These are phyloP conservation scores for Globisporangium radiosum DNA, from an alignment of 352 stramenopile genomes.

Conservation along the genomic window DNA sequence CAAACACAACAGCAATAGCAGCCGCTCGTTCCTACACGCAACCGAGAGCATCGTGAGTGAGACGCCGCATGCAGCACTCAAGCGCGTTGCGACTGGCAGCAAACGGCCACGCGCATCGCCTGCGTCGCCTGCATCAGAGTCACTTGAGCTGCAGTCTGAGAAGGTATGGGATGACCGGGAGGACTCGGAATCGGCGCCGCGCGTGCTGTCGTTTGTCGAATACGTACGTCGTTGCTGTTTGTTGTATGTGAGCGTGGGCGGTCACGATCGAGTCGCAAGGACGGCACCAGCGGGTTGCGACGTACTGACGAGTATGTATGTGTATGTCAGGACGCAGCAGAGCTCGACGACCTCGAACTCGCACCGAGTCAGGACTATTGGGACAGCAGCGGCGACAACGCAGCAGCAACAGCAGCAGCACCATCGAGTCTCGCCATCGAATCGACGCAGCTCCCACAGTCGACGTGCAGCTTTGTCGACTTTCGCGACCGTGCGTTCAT, in stretches of 20 bases:
- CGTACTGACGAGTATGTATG: neutral
- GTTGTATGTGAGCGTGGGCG: neutral
- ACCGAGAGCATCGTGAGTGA: slow-evolving; percentile 1
- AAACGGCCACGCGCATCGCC: neutral
- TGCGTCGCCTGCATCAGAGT: neutral
- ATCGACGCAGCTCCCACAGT: slow-evolving; percentile 5
- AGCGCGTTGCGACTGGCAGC: neutral
- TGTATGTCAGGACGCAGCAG: slow-evolving; percentile 11
- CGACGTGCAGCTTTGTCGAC: slow-evolving; percentile 13
- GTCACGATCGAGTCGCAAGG: neutral
- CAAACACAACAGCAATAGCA: neutral
- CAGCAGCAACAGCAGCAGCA: neutral
- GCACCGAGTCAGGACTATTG: slow-evolving; percentile 17
- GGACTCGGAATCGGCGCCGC: slow-evolving; percentile 9
- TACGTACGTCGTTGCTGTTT: slow-evolving; percentile 8
- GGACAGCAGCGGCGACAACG: slow-evolving; percentile 3
- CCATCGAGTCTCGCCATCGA: neutral
- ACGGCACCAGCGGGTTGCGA: too few species aligned
- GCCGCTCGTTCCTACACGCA: neutral
- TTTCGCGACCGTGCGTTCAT: slow-evolving; percentile 12
- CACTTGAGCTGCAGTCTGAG: too few species aligned
- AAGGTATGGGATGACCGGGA: too few species aligned
- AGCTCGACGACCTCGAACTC: slow-evolving; percentile 13
- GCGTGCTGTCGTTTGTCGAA: slow-evolving; percentile 14
- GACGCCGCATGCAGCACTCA: slow-evolving; percentile 2